phyloP scores from a whole-genome alignment of 352 stramenopile genomes.

The Pythium brachiatum region DNA sequence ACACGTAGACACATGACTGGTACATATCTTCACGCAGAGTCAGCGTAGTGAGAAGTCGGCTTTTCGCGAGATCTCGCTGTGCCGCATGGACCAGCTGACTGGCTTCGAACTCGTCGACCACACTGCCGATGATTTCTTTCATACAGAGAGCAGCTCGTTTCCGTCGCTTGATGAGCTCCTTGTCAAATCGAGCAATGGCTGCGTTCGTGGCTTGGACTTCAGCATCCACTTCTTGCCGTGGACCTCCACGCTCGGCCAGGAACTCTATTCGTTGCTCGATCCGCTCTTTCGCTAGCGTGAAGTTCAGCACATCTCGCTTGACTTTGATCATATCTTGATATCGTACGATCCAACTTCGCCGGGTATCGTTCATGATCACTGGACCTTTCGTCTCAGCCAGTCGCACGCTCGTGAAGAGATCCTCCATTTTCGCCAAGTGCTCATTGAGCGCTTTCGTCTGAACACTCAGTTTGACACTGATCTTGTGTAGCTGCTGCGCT shows the following conservation, averaged over 20 bases:
- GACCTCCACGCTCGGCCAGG: conserved; percentile 11
- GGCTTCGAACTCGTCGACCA: conserved; percentile 27
- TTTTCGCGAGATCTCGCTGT: conserved; percentile 14
- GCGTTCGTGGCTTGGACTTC: conserved; percentile 28
- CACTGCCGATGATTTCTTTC: conserved; percentile 25
- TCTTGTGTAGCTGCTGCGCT: conserved; percentile 24
- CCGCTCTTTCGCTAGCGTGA: conserved; percentile 10
- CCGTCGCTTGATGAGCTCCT: conserved; percentile 33
- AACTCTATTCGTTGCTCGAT: conserved; percentile 18
- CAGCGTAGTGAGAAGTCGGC: conserved; percentile 23
- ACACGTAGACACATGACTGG: conserved; percentile 31
- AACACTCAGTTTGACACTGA: conserved; percentile 28
- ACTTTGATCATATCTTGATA: conserved; percentile 28
- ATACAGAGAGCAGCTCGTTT: conserved; percentile 31
- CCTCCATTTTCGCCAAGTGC: conserved; percentile 30
- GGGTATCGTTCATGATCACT: conserved; percentile 40
- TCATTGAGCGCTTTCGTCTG: conserved; percentile 24
- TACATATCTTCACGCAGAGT: conserved; percentile 22
- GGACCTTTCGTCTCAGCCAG: conserved; percentile 32
- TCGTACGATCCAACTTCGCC: conserved; percentile 30
- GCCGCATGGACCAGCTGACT: conserved; percentile 13
- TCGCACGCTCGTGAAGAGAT: conserved; percentile 28
- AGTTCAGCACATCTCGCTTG: conserved; percentile 23
- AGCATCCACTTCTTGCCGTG: conserved; percentile 4
- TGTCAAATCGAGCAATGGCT: conserved; percentile 29